Percentiles rank a stretch among this genome's conserved stretches.
Evolutionary conservation across 768 basidiomycete genomes (phyloP).

Genomic region (Gautieria morchelliformis): DNA sequence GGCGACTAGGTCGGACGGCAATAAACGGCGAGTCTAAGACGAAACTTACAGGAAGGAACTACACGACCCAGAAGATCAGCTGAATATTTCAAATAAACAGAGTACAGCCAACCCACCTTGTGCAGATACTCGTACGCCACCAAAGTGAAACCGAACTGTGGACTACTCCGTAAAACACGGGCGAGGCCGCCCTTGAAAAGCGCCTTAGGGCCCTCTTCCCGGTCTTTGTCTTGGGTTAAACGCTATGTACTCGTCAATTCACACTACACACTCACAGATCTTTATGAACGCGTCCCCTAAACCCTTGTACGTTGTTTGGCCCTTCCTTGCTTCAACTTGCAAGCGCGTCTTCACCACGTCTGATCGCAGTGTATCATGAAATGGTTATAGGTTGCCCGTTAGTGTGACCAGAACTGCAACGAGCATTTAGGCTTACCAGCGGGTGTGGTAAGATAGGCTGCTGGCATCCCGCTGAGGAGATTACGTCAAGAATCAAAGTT

Average conservation of each 20-base stretch:
- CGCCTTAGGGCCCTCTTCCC: constrained; percentile 82
- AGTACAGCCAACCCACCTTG: constrained; percentile 29
- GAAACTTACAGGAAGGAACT: constrained; percentile 19
- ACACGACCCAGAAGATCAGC: constrained; percentile 7
- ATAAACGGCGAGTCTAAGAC: constrained; percentile 7
- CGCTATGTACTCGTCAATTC: not conserved
- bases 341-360: constrained; percentile 97
- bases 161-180: constrained; percentile 78
- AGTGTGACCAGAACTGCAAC: not conserved
- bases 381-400: constrained; percentile 9
- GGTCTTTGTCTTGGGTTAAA: constrained; percentile 36
- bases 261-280: constrained; percentile 58
- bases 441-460: constrained; percentile 87
- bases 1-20: constrained; percentile 11
- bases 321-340: constrained; percentile 86
- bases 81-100: not conserved
- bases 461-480: constrained; percentile 83
- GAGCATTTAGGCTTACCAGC: constrained; percentile 45
- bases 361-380: constrained; percentile 18
- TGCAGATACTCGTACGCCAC: constrained; percentile 72
- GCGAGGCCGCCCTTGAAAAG: constrained; percentile 90
- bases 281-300: constrained; percentile 80
- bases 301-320: constrained; percentile 88
- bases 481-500: constrained; percentile 16
- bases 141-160: constrained; percentile 91